phyloP scores from a whole-genome alignment of 495 filamentous ascomycete species.

The Tetracladium setigerum region DNA sequence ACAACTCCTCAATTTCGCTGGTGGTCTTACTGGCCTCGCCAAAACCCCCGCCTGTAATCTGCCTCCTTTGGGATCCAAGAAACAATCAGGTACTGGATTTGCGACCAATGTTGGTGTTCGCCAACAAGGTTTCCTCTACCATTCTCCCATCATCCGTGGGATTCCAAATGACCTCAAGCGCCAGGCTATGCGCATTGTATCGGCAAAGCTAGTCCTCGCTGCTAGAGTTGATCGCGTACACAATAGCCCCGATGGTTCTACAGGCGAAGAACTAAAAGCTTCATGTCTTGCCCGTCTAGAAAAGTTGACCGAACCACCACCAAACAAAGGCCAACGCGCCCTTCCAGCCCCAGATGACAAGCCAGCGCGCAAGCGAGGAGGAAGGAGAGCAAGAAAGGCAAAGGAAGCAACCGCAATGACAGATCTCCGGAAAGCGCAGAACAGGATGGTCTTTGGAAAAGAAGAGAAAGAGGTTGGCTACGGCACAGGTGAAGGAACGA shows the following conservation, averaged over 20 bases:
- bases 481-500: conserved; percentile 76
- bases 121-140: conserved; percentile 89
- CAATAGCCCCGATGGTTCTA: conserved; percentile 69
- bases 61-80: conserved; percentile 80
- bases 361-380: conserved; percentile 86
- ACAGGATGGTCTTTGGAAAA: conserved; percentile 91
- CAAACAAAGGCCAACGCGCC: conserved; percentile 80
- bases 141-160: conserved; percentile 76
- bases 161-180: conserved; percentile 82
- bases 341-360: conserved; percentile 95
- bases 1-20: conserved; percentile 88
- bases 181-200: conserved; percentile 92
- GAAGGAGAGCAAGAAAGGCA: conserved; percentile 83
- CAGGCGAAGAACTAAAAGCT: conserved; percentile 74
- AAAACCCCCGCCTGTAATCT: conserved; percentile 93
- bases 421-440: conserved; percentile 91
- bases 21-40: conserved; percentile 79
- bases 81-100: conserved; percentile 73
- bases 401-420: conserved; percentile 98
- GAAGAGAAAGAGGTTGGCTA: conserved; percentile 95
- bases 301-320: conserved; percentile 89
- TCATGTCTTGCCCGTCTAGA: conserved; percentile 84
- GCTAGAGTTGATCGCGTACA: conserved; percentile 86
- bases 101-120: conserved; percentile 90
- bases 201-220: conserved; percentile 87